These are phyloP conservation scores for Ophiostoma sp. DNA, from an alignment of 2,329 filamentous ascomycete genomes.

Conservation along the genomic window DNA sequence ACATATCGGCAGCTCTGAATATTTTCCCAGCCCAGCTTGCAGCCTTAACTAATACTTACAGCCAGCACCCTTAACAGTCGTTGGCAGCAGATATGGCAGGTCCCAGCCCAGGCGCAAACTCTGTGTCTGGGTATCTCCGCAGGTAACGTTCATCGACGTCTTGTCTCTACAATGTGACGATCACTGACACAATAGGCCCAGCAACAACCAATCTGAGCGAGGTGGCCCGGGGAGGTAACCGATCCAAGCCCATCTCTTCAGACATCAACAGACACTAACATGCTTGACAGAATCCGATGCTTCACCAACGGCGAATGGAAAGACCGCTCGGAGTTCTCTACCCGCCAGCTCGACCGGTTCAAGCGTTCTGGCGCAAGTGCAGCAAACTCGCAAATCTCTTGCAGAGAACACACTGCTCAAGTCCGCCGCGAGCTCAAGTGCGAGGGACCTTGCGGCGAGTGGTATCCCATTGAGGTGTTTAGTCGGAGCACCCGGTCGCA, in stretches of 20 bases:
- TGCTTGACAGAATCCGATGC: slow-evolving; percentile 32
- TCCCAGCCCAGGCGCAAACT: not conserved
- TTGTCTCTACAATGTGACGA: not conserved
- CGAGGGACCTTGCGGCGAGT: slow-evolving; percentile 34
- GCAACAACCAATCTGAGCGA: not conserved
- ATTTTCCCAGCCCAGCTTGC: not conserved
- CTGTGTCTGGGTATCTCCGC: not conserved
- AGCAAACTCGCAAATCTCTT: slow-evolving; percentile 28
- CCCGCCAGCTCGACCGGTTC: slow-evolving; percentile 32
- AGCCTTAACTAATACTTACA: not conserved
- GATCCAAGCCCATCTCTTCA: not conserved
- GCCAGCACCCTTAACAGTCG: not conserved
- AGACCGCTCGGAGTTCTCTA: slow-evolving; percentile 31
- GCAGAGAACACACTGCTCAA: slow-evolving; percentile 31
- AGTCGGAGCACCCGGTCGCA: slow-evolving; percentile 35
- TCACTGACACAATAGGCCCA: not conserved
- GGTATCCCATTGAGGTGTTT: slow-evolving; percentile 32
- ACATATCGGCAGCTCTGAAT: not conserved
- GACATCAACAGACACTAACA: not conserved
- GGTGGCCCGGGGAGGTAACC: not conserved
- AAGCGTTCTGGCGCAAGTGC: slow-evolving; percentile 20
- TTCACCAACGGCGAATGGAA: slow-evolving; percentile 33
- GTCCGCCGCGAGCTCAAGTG: slow-evolving; percentile 27
- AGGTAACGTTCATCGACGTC: not conserved
- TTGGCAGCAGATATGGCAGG: not conserved